These are phyloP conservation scores for Paraurostyla sp. DNA, from an alignment of 73 alveolate species.

Conservation along the genomic window DNA sequence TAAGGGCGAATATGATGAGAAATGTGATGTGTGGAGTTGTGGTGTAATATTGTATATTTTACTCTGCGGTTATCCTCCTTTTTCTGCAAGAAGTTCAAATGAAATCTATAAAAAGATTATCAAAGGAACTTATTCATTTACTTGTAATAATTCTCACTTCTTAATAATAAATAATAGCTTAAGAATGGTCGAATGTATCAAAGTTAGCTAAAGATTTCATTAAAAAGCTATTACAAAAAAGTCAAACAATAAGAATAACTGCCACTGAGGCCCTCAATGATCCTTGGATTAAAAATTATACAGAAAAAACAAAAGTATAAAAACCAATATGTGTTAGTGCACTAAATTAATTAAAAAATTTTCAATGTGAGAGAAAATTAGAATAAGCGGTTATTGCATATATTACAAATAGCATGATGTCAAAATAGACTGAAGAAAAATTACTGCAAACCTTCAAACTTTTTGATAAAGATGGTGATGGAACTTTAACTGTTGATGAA, in stretches of 20 bases:
- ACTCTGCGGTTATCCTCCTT: slow-evolving; percentile 84
- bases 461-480: slow-evolving; percentile 89
- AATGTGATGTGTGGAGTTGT: slow-evolving; percentile 80
- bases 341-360: slow-evolving; percentile 19
- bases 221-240: slow-evolving; percentile 20
- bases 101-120: slow-evolving; percentile 59
- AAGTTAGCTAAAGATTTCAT: slow-evolving; percentile 58
- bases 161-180: no score
- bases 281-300: slow-evolving; percentile 35
- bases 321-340: neutral
- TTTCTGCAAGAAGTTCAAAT: slow-evolving; percentile 60
- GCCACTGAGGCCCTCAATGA: slow-evolving; percentile 55
- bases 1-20: slow-evolving; percentile 71
- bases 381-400: slow-evolving; percentile 18
- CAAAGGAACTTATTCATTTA: slow-evolving; percentile 2
- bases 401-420: slow-evolving; percentile 6
- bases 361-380: slow-evolving; percentile 43
- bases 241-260: slow-evolving; percentile 28
- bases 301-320: neutral
- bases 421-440: slow-evolving; percentile 67
- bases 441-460: slow-evolving; percentile 71
- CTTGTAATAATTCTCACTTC: no score
- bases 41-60: slow-evolving; percentile 77
- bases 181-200: slow-evolving; percentile 67
- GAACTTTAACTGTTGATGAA: slow-evolving; percentile 84